Base-by-base conservation (phyloP, 495 filamentous ascomycete species). In the Chaetomidium leptoderma region DNA sequence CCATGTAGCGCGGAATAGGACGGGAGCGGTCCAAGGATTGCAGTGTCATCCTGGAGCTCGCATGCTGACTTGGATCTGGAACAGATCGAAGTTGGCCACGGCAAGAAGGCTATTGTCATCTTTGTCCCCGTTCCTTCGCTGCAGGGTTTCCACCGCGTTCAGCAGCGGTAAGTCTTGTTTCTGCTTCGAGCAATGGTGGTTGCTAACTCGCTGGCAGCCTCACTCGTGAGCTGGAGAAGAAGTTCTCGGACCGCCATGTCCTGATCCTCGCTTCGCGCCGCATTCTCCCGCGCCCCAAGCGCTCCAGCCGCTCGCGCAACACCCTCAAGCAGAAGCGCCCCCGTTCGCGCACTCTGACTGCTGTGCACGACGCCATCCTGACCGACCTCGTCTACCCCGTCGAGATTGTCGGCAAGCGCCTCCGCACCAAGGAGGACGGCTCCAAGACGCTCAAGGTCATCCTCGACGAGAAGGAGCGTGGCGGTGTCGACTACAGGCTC, bases 201-300 rank as follows among this genome's bases (percentile, higher is more conserved):
- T 52, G 30, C 67, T 75, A 50, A 73, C 60, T n/a, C 6, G 2
- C 4, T 0, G 16, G 17, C 52, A 97, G 93, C 72, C 86, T 98
- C 66, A 97, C 93, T 79, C 93, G 93, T 78, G 93, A 98, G 84
- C 91, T 98, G 70, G 93, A 98, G 85, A 97, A 98, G 90, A 98
- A 97, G 83, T 98, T 98, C 89, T 96, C 93, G 65, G 93, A 97
- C 85, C 92, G 93, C 78, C 93, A 98, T 80, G 93, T 98, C 76
- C 85, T 98, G 73, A 90, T 98, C 86, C 85, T 98, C 63, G 93
- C 92, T 68, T 91, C 92, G 72, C 93, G 93, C 84, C 92, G 93
- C 76, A 98, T 98, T 73, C 89, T 98, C 55, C 92, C 93, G 72
- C 89, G 90, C 69, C 93, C 93, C 72, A 96, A 95, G 84, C 93